Conservation (phyloP, 306 rosid genomes). For the Dryas drummondii region DNA sequence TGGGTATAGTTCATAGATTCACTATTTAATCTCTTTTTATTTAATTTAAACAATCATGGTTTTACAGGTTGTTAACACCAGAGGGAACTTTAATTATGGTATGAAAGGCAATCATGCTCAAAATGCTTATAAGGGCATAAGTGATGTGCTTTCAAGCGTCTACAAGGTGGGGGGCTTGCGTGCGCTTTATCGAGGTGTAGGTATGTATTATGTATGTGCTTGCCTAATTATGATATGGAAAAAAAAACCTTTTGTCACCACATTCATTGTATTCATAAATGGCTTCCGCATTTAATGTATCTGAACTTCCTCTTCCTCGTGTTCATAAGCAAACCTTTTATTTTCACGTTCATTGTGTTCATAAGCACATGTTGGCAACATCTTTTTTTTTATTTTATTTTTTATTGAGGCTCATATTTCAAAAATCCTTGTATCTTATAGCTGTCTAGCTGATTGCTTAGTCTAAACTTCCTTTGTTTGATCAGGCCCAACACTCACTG, state of each 20-base stretch:
- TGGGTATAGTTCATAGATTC: background rate
- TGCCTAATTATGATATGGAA: slow-evolving; percentile 11
- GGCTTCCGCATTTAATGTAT: background rate
- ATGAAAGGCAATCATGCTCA: slow-evolving; percentile 43
- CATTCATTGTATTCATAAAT: background rate
- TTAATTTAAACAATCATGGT: slow-evolving; percentile 11
- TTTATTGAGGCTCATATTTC: background rate
- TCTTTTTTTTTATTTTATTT: background rate
- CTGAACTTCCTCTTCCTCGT: background rate
- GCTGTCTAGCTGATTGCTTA: too few relatives aligned
- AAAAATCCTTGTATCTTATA: background rate
- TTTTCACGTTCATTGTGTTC: background rate
- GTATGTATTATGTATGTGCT: slow-evolving; percentile 52
- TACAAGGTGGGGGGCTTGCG: slow-evolving; percentile 80
- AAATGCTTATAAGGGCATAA: slow-evolving; percentile 57
- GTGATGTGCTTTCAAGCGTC: slow-evolving; percentile 66
- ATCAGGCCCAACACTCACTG: slow-evolving; percentile 84
- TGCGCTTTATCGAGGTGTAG: slow-evolving; percentile 86
- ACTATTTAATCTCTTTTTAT: background rate
- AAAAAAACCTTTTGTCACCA: background rate
- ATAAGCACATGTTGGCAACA: background rate
- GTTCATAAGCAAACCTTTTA: background rate
- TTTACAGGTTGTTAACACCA: slow-evolving; percentile 57
- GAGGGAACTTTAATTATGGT: slow-evolving; percentile 43
- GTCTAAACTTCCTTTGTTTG: slow-evolving; percentile 7